Evolutionary conservation across 2,329 filamentous ascomycete species (phyloP).

Genomic region (Penicillium corylophilum): DNA sequence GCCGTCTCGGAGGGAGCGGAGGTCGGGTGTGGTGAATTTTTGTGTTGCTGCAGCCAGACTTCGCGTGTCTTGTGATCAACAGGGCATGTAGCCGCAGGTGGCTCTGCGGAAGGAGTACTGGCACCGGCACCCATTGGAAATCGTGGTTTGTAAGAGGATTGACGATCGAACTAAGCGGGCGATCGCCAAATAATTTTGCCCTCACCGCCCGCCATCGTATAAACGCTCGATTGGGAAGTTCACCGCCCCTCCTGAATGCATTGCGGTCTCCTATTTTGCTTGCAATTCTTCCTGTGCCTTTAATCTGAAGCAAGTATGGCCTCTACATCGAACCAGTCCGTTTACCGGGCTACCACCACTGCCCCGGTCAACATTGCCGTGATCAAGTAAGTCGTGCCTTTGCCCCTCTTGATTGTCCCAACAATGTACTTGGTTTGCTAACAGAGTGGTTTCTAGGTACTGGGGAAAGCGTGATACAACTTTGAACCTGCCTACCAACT

Average conservation of each 20-base stretch:
- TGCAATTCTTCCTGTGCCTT: not conserved
- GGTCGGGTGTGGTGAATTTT: slow-evolving; percentile 36
- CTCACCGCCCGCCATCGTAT: slow-evolving; percentile 23
- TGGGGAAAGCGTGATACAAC: slow-evolving; percentile 96
- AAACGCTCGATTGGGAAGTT: slow-evolving; percentile 18
- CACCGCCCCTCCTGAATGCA: slow-evolving; percentile 11
- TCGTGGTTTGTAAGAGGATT: slow-evolving; percentile 12
- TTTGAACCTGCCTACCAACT: slow-evolving; percentile 96
- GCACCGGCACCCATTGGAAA: slow-evolving; percentile 37
- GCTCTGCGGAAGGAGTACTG: slow-evolving; percentile 34
- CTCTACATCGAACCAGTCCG: slow-evolving; percentile 40
- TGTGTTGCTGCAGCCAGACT: slow-evolving; percentile 69
- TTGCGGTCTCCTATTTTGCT: slow-evolving; percentile 3
- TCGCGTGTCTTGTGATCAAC: slow-evolving; percentile 88
- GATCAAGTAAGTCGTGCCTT: slow-evolving; percentile 68
- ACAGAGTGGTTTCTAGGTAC: slow-evolving; percentile 54
- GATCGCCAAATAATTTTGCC: slow-evolving; percentile 19
- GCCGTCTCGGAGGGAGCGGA: slow-evolving; percentile 21
- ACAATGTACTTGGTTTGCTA: slow-evolving; percentile 12
- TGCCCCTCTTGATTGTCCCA: slow-evolving; percentile 18
- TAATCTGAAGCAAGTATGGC: slow-evolving; percentile 29
- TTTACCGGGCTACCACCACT: slow-evolving; percentile 92
- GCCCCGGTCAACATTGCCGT: slow-evolving; percentile 98
- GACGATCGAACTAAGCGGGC: slow-evolving; percentile 16
- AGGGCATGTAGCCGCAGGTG: slow-evolving; percentile 62